Evolutionary conservation across 768 basidiomycete genomes (phyloP).

Genomic region (Mycena kentingensis): DNA sequence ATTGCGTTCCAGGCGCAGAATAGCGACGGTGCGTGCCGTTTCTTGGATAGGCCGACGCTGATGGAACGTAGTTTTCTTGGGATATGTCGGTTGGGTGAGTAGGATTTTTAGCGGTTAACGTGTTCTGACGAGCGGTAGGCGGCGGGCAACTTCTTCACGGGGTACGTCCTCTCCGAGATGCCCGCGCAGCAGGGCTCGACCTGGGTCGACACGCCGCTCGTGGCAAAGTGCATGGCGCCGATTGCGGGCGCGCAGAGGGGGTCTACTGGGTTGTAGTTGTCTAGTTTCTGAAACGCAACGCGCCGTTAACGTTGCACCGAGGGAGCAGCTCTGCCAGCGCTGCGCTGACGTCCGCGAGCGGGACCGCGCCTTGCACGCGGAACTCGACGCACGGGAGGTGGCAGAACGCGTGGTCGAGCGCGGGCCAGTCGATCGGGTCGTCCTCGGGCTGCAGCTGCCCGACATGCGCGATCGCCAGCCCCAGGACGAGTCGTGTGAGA

Average conservation of each 20-base stretch:
- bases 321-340: neutral
- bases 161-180: slow-evolving; percentile 34
- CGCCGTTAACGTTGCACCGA: neutral
- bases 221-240: slow-evolving; percentile 44
- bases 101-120: too few species aligned
- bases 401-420: slow-evolving; percentile 18
- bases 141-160: slow-evolving; percentile 40
- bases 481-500: slow-evolving; percentile 11
- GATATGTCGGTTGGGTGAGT: slow-evolving; percentile 47
- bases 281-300: neutral
- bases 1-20: slow-evolving; percentile 26
- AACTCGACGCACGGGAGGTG: slow-evolving; percentile 9
- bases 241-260: slow-evolving; percentile 32
- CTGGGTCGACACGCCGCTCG: slow-evolving; percentile 37
- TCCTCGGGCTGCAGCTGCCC: slow-evolving; percentile 16
- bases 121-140: too few species aligned
- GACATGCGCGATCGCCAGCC: slow-evolving; percentile 14
- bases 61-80: slow-evolving; percentile 37
- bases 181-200: slow-evolving; percentile 40
- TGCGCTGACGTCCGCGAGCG: neutral
- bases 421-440: slow-evolving; percentile 19
- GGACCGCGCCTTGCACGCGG: slow-evolving; percentile 11
- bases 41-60: neutral
- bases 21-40: slow-evolving; percentile 31
- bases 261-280: neutral